Evolutionary conservation across 805 yeast species (phyloP), one percentile per base, ranked within the genome.

Genomic region (Teunomyces cretensis): DNA sequence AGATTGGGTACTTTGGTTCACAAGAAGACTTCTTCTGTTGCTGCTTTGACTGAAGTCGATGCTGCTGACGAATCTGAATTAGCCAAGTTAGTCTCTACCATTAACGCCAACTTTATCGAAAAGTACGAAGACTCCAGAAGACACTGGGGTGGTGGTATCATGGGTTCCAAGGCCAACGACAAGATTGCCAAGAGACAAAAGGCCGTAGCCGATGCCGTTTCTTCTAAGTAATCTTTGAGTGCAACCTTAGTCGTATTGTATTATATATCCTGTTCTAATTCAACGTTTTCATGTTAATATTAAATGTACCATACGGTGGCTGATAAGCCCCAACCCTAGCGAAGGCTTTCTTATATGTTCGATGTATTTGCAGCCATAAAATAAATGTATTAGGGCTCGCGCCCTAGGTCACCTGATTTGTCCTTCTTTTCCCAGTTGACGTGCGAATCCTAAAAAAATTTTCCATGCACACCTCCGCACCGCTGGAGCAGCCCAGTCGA

Each of bases 131-230:
- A 94, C 64, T 68, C 81, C 70, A 92, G 95, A 84, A 90, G 88
- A 80, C 96, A 89, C 86, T 92, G 99, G 99, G 98, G 98, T 83
- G 99, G 99, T 81, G 99, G 99, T 83, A 70, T 89, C 74, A 79
- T 94, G 83, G 97, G 98, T 74, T 78, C 86, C 64, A 94, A 92
- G 81, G 89, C 97, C 67, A 81, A 80, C 65, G 94, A 84, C 68
- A 88, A 86, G 80, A 70, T 74, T 55, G 91, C 81, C 61, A 88
- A 87, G 84, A 83, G 74, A 67, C 84, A 82, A 57, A 83, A 78
- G 75, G 75, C 76, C 60, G 58, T 76, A 60, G 70, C 63, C 28
- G 75, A 41, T 24, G 50, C 47, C 14, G 30, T 12, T 37, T 15
- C 38, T 47, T 33, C 49, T 15, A 43, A 36, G 42, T 39, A 39